These are phyloP conservation scores for Eragrostis nindensis DNA, from an alignment of 176 grass and related monocot species.

Conservation along the genomic window DNA sequence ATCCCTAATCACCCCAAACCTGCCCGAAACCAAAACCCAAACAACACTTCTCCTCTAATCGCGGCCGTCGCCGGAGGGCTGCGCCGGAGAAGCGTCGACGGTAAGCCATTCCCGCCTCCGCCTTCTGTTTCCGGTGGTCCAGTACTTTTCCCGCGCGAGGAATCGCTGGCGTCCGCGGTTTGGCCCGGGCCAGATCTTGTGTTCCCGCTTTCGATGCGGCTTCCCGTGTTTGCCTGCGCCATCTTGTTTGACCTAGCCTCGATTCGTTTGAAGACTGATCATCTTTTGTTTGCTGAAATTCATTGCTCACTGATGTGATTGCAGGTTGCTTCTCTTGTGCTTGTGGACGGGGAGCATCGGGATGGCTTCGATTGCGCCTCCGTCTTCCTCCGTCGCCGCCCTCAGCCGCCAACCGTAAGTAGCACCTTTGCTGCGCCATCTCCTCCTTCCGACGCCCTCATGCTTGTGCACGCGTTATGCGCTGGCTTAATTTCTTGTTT, in stretches of 20 bases:
- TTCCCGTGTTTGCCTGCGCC: neutral
- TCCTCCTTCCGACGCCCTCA: neutral
- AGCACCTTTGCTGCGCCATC: neutral
- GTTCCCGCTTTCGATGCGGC: neutral
- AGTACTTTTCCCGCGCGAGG: neutral
- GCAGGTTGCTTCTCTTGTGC: slow-evolving; percentile 22
- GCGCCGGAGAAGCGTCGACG: slow-evolving; percentile 38
- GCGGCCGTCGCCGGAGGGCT: slow-evolving; percentile 20
- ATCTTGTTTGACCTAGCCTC: neutral
- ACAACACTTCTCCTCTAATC: neutral
- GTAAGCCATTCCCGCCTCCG: slow-evolving; percentile 33
- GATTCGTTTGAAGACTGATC: neutral
- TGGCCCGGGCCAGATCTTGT: slow-evolving; percentile 30
- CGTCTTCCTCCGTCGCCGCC: slow-evolving; percentile 43
- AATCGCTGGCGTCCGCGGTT: neutral
- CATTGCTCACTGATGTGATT: neutral
- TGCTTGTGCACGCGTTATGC: neutral
- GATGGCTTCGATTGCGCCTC: slow-evolving; percentile 48
- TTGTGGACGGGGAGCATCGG: neutral
- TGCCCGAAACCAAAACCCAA: slow-evolving; percentile 31
- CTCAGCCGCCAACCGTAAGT: slow-evolving; percentile 51
- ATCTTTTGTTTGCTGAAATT: slow-evolving; percentile 12
- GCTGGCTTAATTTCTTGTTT: neutral
- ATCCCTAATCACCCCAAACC: slow-evolving; percentile 31
- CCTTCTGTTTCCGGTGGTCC: neutral